A percentile compares a stretch with the other conserved stretches of the same genome.
phyloP scores from a whole-genome alignment of 352 stramenopile species.

The Elongisporangium anandrum region DNA sequence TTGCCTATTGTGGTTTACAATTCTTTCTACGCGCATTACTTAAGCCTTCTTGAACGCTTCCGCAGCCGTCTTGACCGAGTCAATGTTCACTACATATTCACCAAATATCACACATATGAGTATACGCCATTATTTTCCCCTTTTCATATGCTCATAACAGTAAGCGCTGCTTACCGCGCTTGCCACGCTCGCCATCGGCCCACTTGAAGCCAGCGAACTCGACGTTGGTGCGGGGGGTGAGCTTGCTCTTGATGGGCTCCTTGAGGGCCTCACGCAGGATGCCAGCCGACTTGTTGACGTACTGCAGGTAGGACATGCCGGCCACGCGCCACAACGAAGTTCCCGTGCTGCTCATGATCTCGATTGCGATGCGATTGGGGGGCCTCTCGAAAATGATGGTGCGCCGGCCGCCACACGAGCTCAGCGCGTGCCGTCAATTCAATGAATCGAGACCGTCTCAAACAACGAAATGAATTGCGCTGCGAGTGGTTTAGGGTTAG shows the following conservation, averaged over 20 bases:
- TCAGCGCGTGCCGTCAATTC: neutral
- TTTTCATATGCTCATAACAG: neutral
- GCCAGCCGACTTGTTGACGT: constrained; percentile 80
- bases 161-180: constrained; percentile 37
- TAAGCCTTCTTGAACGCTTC: constrained; percentile 78
- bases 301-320: constrained; percentile 86
- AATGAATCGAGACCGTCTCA: constrained; percentile 2
- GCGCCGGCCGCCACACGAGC: neutral
- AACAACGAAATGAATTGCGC: neutral
- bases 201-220: constrained; percentile 86
- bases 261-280: constrained; percentile 75
- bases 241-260: constrained; percentile 86
- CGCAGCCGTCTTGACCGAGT: constrained; percentile 81
- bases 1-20: constrained; percentile 1
- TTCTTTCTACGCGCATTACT: constrained; percentile 7
- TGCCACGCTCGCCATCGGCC: constrained; percentile 73
- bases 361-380: constrained; percentile 4
- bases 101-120: constrained; percentile 3
- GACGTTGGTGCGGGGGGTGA: constrained; percentile 64
- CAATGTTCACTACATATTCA: constrained; percentile 43
- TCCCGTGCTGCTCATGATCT: constrained; percentile 69
- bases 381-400: neutral
- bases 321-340: constrained; percentile 85
- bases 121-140: neutral
- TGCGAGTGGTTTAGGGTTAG: neutral